Conservation (phyloP, 2,329 filamentous ascomycete genomes). For the Mollisia scopiformis region DNA sequence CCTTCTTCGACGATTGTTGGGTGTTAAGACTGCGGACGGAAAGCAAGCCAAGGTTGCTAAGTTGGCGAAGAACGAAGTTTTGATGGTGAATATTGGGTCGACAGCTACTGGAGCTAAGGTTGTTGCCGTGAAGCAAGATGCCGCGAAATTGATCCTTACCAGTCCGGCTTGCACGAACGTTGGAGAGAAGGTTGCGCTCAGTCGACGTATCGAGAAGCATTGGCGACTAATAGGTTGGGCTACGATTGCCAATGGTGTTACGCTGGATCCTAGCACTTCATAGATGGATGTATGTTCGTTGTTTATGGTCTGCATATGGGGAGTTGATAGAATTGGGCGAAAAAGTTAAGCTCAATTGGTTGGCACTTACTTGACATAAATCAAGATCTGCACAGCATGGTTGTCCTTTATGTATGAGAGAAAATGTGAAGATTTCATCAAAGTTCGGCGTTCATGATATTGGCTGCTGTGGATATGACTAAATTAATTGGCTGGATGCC, state of each 20-base stretch:
- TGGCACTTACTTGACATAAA: conserved; percentile 3
- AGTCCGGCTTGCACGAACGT: conserved; percentile 95
- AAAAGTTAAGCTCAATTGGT: conserved; percentile 28
- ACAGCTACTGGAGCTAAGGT: conserved; percentile 98
- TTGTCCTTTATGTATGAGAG: neutral
- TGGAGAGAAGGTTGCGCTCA: conserved; percentile 96
- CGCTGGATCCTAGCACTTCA: conserved; percentile 37
- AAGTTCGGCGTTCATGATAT: no score
- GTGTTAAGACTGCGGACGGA: conserved; percentile 96
- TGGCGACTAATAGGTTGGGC: conserved; percentile 96
- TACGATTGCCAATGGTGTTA: conserved; percentile 48
- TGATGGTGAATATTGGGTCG: conserved; percentile 99
- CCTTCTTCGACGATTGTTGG: conserved; percentile 87
- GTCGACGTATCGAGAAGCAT: conserved; percentile 97
- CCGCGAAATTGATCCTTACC: conserved; percentile 90
- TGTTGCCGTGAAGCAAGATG: conserved; percentile 94
- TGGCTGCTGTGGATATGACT: no score
- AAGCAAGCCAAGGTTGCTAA: conserved; percentile 99
- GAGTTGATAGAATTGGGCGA: conserved; percentile 33
- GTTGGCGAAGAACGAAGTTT: conserved; percentile 95
- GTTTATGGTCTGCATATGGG: conserved; percentile 24
- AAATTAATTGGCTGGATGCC: no score
- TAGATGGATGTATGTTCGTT: conserved; percentile 18
- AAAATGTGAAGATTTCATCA: neutral
- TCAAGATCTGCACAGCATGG: neutral